Percentiles rank a stretch among this genome's conserved stretches.
Conservation (phyloP, 495 filamentous ascomycete species). For the Bombardia bombarda region DNA sequence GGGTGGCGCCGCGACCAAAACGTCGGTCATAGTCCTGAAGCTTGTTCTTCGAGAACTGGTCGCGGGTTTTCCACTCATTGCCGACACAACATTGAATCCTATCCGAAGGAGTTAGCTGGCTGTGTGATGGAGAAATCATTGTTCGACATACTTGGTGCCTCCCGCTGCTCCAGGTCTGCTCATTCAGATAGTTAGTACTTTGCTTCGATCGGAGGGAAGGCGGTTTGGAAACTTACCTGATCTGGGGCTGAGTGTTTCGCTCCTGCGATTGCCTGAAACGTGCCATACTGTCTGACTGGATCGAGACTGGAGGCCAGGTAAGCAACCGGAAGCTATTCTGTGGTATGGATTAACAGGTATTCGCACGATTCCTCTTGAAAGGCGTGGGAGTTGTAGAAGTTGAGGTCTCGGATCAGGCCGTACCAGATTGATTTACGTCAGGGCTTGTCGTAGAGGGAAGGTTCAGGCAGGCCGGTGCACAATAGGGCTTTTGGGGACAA, state of each 20-base stretch:
- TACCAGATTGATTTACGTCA: too few species aligned
- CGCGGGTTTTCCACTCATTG: constrained; percentile 28
- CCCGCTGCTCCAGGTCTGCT: not conserved
- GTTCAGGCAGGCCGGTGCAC: too few species aligned
- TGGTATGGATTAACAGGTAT: too few species aligned
- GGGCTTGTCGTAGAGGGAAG: too few species aligned
- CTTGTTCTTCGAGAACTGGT: constrained; percentile 40
- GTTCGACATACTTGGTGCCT: not conserved
- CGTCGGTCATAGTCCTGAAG: constrained; percentile 24
- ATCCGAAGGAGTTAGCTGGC: not conserved
- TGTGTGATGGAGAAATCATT: not conserved
- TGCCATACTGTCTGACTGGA: not conserved
- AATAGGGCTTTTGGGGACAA: too few species aligned
- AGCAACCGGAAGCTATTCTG: not conserved
- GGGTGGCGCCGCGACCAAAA: constrained; percentile 11
- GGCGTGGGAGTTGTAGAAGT: too few species aligned
- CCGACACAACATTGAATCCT: constrained; percentile 45
- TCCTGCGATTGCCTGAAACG: not conserved
- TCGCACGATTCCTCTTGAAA: too few species aligned
- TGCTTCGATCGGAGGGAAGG: not conserved
- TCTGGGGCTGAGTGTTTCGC: not conserved
- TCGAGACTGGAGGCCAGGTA: not conserved
- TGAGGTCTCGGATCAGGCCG: too few species aligned
- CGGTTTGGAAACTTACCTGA: not conserved
- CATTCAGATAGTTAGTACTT: not conserved